Base-by-base conservation (phyloP, 176 grass and related monocot genomes). In the Ensete glaucum region DNA sequence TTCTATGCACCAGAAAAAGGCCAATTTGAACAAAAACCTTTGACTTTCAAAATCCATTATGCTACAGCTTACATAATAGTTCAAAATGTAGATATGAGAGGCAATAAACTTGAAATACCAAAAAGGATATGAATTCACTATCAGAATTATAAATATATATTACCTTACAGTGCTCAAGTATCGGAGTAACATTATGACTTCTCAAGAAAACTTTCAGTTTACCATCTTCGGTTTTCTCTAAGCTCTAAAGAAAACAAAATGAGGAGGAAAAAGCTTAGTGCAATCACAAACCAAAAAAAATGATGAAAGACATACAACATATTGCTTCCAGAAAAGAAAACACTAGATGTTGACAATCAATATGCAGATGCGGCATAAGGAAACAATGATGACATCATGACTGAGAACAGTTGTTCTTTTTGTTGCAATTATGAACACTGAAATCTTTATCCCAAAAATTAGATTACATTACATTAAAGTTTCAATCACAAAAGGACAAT, bases 81-180 rank as follows among this genome's bases (percentile, higher is more conserved):
- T 27, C 14, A 67, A 13, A 29, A 9, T 10, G 34, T 9, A 70
- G 48, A 70, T 69, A 52, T 19, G 48, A 70, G 8, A 22, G 52
- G 48, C 67, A 20, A 20, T 34, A 49, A 17, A 50, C 29, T 50
- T 26, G 20, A 64, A 64, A 27, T 8, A 60, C 17, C 21, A 34
- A 51, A 49, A 50, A 26, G 25, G 60, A 64, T 53, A 77, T 77
- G 54, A 56, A 71, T 70, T 70, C 51, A 52, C 13, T 68, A 50
- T 71, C 55, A 72, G 53, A 72, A n/a, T 60, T 71, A 66, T 57
- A 76, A 50, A 14, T 12, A 49, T 21, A 43, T n/a, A 73, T 82
- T 73, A 98, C 94, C 90, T 91, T 98, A 68, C 94, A 98, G 55
- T 93, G 83, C 76, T 93, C 90, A n/a, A 93, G 90, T 81, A 98